Conservation (phyloP, 805 yeast species). For the Candida peoriensis region DNA sequence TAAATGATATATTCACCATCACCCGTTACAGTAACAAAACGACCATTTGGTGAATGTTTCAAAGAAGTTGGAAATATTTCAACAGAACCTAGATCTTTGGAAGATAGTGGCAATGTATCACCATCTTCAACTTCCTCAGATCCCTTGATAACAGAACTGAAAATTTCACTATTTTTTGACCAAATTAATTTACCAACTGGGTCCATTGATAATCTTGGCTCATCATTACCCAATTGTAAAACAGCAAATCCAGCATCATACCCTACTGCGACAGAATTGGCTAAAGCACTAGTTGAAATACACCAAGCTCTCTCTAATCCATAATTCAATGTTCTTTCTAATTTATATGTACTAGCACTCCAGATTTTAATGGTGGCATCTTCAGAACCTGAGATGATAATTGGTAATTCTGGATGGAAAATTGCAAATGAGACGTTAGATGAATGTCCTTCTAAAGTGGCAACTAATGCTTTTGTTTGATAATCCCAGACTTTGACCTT, state of each 20-base stretch:
- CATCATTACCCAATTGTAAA: slow-evolving; percentile 86
- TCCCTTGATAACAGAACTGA: slow-evolving; percentile 74
- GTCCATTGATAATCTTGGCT: slow-evolving; percentile 92
- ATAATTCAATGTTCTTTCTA: slow-evolving; percentile 86
- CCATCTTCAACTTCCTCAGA: slow-evolving; percentile 70
- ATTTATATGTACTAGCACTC: slow-evolving; percentile 91
- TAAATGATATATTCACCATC: slow-evolving; percentile 96
- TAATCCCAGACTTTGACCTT: slow-evolving; percentile 93
- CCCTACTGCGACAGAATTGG: slow-evolving; percentile 84
- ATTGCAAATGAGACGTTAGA: slow-evolving; percentile 95
- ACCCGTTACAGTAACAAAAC: slow-evolving; percentile 95
- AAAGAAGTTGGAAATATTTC: slow-evolving; percentile 88
- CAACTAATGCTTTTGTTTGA: slow-evolving; percentile 93
- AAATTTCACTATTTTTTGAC: slow-evolving; percentile 83
- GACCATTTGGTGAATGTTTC: slow-evolving; percentile 93
- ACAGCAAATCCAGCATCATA: slow-evolving; percentile 93
- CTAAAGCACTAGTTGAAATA: slow-evolving; percentile 62
- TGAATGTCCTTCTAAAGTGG: slow-evolving; percentile 89
- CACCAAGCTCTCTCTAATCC: slow-evolving; percentile 98
- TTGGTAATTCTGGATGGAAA: slow-evolving; percentile 96
- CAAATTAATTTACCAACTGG: slow-evolving; percentile 86
- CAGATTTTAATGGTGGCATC: slow-evolving; percentile 92
- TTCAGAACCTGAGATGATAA: slow-evolving; percentile 93
- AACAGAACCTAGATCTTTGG: slow-evolving; percentile 89
- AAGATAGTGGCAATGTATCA: slow-evolving; percentile 67